Evolutionary conservation across 2,329 filamentous ascomycete genomes (phyloP).

Genomic region (Neobulgaria alba): DNA sequence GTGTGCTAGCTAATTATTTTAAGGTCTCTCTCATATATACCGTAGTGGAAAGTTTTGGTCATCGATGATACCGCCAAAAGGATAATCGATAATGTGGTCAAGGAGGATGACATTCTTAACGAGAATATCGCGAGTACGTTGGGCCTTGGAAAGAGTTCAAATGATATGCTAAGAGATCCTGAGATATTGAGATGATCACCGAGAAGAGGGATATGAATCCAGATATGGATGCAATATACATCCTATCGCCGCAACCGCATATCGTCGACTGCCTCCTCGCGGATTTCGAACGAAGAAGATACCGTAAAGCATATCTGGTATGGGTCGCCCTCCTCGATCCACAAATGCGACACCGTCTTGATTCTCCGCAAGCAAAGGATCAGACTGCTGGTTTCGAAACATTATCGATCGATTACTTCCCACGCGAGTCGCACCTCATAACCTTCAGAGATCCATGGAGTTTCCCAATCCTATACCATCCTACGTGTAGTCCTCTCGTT

Average conservation of each 20-base stretch:
- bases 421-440: slow-evolving; percentile 81
- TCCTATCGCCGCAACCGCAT: slow-evolving; percentile 76
- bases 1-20: slow-evolving; percentile 22
- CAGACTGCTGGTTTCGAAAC: slow-evolving; percentile 75
- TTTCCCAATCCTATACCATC: slow-evolving; percentile 88
- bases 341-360: slow-evolving; percentile 62
- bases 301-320: slow-evolving; percentile 69
- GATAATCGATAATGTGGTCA: slow-evolving; percentile 82
- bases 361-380: slow-evolving; percentile 61
- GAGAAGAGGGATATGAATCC: slow-evolving; percentile 72
- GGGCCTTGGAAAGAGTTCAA: background rate
- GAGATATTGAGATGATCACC: slow-evolving; percentile 93
- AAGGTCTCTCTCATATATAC: slow-evolving; percentile 11
- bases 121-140: slow-evolving; percentile 81
- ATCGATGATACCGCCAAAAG: slow-evolving; percentile 77
- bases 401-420: slow-evolving; percentile 80
- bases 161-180: slow-evolving; percentile 11
- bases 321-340: slow-evolving; percentile 75
- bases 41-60: slow-evolving; percentile 92
- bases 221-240: slow-evolving; percentile 90
- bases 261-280: slow-evolving; percentile 91
- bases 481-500: slow-evolving; percentile 77
- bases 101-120: slow-evolving; percentile 95
- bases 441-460: slow-evolving; percentile 94
- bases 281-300: slow-evolving; percentile 79